Base-by-base conservation (phyloP, 2,329 filamentous ascomycete genomes). In the Lachnum nothofagi region DNA sequence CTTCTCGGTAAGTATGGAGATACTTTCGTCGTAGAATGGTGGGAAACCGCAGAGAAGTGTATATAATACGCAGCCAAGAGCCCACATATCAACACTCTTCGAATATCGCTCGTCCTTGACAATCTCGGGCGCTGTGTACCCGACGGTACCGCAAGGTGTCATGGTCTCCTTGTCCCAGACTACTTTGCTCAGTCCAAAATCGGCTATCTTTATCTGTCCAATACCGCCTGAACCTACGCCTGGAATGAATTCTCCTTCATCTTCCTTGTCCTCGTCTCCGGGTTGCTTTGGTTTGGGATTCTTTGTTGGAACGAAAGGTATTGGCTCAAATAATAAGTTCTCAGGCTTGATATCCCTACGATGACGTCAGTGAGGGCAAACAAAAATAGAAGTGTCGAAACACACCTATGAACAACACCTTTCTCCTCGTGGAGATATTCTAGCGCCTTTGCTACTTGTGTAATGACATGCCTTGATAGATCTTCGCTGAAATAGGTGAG, bases 21-120 rank as follows among this genome's bases (percentile, higher is more conserved):
- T 97, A 63, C 89, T 95, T 71, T 98, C 93, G 60, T 98, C 93
- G 68, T 98, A 95, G 70, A 98, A 98, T 2, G 93, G 93, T 8
- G 93, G 93, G 72, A 98, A 98, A 12, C 93, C 93, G 62, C 93
- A 98, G 14, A 98, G 85, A 1, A 98, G 75, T 1, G 93, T 98
- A 73, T 98, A 98, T 4, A 98, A 76, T 9, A 98, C 93, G 66
- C 93, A 98, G 12, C 93, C 93, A 25, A 98, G 71, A 3, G 93
- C 93, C 93, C 93, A 98, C 93, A 98, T 98, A 65, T 98, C 93
- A 39, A 98, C 93, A 44, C 89, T 94, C 75, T 97, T 98, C 31
- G 91, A 97, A 69, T 98, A 98, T 19, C 91, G 83, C 71, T 98
- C 93, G 69, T 98, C 93, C 71, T 97, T 97, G 67, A 98, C 93